Evolutionary conservation across 768 basidiomycete genomes (phyloP).

Genomic region (Pulveroboletus frians): DNA sequence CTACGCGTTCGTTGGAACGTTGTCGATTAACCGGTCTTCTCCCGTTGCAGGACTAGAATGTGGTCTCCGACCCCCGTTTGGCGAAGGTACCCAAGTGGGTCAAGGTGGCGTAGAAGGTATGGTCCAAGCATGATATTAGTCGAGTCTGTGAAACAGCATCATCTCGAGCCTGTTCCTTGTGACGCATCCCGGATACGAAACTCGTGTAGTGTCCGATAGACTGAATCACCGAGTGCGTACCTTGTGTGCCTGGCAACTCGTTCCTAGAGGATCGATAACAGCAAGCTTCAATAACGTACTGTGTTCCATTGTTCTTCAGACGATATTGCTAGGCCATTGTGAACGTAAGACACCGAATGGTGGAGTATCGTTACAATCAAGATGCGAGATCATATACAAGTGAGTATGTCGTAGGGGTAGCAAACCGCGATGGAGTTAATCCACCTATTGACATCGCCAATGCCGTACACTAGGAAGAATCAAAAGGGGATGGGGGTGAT

Average conservation of each 20-base stretch:
- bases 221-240: slow-evolving; percentile 3
- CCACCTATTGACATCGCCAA: slow-evolving; percentile 15
- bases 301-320: slow-evolving; percentile 4
- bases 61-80: not conserved
- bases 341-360: not conserved
- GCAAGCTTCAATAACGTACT: not conserved
- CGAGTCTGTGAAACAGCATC: not conserved
- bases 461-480: slow-evolving; percentile 13
- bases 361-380: slow-evolving; percentile 20
- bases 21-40: not conserved
- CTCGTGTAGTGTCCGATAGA: slow-evolving; percentile 3
- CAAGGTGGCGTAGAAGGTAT: not conserved
- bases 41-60: not conserved
- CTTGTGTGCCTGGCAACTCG: not conserved
- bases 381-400: slow-evolving; percentile 20
- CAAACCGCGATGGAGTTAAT: slow-evolving; percentile 7
- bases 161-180: not conserved
- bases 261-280: not conserved
- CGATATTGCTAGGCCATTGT: slow-evolving; percentile 1
- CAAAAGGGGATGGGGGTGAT: not conserved
- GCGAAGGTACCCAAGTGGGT: not conserved
- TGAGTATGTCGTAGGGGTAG: slow-evolving; percentile 14
- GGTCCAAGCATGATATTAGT: not conserved
- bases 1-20: not conserved
- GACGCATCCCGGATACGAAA: too few species aligned